phyloP scores from a whole-genome alignment of 306 rosid genomes.

The Cercis canadensis region DNA sequence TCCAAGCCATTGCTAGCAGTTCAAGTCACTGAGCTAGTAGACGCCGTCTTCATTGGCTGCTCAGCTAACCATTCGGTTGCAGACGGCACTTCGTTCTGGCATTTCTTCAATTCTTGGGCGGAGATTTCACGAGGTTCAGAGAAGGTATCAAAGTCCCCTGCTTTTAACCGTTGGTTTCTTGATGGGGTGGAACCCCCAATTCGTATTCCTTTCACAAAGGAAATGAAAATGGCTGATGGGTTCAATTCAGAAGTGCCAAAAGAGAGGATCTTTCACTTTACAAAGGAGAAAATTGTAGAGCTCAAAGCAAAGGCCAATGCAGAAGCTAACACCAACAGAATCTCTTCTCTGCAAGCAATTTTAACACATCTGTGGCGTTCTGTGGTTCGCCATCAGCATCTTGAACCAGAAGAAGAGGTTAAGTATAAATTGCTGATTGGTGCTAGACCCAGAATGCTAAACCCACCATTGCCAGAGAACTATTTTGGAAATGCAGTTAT shows the following conservation, averaged over 20 bases:
- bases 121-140: constrained; percentile 31
- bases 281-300: constrained; percentile 32
- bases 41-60: constrained; percentile 49
- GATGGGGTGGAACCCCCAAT: constrained; percentile 11
- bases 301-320: constrained; percentile 50
- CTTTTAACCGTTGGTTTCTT: neutral
- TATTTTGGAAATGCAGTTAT: no score
- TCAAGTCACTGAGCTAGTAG: constrained; percentile 56
- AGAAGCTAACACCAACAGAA: constrained; percentile 21
- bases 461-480: constrained; percentile 18
- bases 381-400: constrained; percentile 20
- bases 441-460: constrained; percentile 20
- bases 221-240: neutral
- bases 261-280: constrained; percentile 38
- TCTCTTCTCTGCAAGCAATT: constrained; percentile 59
- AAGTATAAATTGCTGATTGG: neutral
- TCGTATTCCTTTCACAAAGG: neutral
- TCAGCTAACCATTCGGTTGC: constrained; percentile 32
- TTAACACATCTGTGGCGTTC: constrained; percentile 46
- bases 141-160: neutral
- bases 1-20: constrained; percentile 48
- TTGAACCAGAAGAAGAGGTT: constrained; percentile 19
- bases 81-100: constrained; percentile 50
- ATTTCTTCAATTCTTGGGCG: constrained; percentile 52
- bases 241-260: neutral